Conservation (phyloP, 768 basidiomycete species). For the Cubamyces lactineus region DNA sequence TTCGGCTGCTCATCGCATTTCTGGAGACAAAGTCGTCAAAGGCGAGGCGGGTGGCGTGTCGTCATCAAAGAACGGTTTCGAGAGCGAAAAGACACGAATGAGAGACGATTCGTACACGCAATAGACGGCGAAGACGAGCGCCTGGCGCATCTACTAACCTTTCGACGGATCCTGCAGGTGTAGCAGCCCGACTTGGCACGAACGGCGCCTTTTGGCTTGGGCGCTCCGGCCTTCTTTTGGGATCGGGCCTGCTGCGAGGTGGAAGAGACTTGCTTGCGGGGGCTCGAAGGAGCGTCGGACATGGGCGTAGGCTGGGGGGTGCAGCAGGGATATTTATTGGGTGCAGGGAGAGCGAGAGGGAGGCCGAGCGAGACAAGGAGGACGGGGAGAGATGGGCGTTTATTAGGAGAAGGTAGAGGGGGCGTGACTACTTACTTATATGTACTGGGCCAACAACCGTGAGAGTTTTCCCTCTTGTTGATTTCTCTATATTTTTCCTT, state of each 20-base stretch:
- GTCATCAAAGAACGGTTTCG: constrained; percentile 14
- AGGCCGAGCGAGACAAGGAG: constrained; percentile 13
- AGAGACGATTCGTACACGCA: constrained; percentile 22
- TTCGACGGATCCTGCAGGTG: constrained; percentile 84
- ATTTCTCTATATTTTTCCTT: constrained; percentile 24
- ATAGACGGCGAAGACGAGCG: constrained; percentile 23
- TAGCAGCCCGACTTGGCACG: constrained; percentile 90
- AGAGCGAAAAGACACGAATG: constrained; percentile 18
- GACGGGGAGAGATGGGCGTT: constrained; percentile 30
- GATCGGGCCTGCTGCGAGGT: constrained; percentile 31
- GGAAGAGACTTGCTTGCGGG: constrained; percentile 39
- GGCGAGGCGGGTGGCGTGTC: constrained; percentile 4
- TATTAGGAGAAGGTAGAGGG: constrained; percentile 33
- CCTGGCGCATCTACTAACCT: constrained; percentile 48
- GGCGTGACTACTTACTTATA: constrained; percentile 34
- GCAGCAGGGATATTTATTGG: constrained; percentile 11
- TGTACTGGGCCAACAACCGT: constrained; percentile 36
- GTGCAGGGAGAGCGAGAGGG: not conserved
- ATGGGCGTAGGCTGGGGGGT: constrained; percentile 31
- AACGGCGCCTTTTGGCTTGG: constrained; percentile 79
- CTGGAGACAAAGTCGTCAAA: constrained; percentile 41
- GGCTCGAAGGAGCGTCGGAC: constrained; percentile 40
- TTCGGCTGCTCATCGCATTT: constrained; percentile 84
- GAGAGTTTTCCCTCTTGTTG: constrained; percentile 26
- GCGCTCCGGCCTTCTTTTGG: constrained; percentile 51